Percentiles rank a stretch among this genome's conserved stretches.
Conservation (phyloP, 148 eudicot species). For the Camellia lanceoleosa region DNA sequence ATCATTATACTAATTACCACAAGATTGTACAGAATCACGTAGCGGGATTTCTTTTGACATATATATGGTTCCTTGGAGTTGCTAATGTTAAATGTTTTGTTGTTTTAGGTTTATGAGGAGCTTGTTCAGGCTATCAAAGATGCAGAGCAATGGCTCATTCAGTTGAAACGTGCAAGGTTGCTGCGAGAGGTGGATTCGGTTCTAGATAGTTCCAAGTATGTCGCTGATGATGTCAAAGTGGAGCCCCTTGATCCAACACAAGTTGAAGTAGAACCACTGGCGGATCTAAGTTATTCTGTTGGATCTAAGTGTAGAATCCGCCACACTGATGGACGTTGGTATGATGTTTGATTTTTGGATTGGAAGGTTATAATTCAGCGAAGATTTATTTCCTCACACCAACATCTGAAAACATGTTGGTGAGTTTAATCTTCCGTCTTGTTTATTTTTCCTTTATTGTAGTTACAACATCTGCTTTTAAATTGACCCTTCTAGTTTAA, state of each 20-base stretch:
- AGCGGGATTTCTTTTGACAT: neutral
- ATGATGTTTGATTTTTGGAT: constrained; percentile 60
- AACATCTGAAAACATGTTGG: constrained; percentile 82
- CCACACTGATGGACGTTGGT: constrained; percentile 90
- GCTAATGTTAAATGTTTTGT: neutral
- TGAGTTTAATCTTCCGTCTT: constrained; percentile 27
- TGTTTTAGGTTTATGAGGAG: constrained; percentile 65
- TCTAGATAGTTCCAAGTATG: constrained; percentile 28
- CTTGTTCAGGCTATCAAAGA: constrained; percentile 70
- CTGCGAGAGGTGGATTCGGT: constrained; percentile 63
- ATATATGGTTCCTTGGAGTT: neutral
- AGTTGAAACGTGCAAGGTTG: constrained; percentile 78
- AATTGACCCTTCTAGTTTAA: no score
- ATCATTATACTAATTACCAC: neutral
- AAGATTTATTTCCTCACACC: constrained; percentile 80
- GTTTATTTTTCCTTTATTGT: neutral
- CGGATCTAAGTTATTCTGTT: constrained; percentile 43
- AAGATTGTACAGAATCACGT: neutral
- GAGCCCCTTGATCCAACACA: constrained; percentile 43
- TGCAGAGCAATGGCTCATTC: constrained; percentile 83
- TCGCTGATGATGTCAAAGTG: constrained; percentile 38
- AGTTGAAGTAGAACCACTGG: constrained; percentile 50
- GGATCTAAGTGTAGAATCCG: constrained; percentile 95
- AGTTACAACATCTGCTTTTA: no score
- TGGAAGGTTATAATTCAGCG: constrained; percentile 54